Conservation (phyloP, 352 stramenopile genomes). For the Globisporangium orthogonon region DNA sequence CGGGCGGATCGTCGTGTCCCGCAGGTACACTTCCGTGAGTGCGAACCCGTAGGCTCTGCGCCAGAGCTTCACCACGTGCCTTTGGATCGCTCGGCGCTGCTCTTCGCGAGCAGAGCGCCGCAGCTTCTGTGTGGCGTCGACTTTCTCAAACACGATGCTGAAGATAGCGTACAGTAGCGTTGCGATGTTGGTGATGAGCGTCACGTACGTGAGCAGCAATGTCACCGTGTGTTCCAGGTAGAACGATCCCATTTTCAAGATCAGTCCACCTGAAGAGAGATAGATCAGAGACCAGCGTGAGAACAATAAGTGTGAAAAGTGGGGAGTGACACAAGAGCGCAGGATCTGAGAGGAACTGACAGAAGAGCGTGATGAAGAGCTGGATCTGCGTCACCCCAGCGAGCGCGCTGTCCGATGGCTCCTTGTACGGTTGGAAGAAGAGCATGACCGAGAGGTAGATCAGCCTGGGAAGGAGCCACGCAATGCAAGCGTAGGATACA, state of each 20-base stretch:
- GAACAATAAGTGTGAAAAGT: background rate
- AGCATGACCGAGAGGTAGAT: conserved; percentile 74
- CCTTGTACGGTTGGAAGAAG: conserved; percentile 63
- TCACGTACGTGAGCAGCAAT: conserved; percentile 39
- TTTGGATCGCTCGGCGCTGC: conserved; percentile 35
- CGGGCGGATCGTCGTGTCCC: conserved; percentile 25
- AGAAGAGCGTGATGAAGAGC: conserved; percentile 76
- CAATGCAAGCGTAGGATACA: background rate
- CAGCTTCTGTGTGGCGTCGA: conserved; percentile 19
- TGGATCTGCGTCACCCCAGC: conserved; percentile 63
- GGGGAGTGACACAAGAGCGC: background rate
- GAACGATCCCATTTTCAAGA: conserved; percentile 57
- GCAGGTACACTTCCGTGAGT: conserved; percentile 53
- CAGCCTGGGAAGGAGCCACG: conserved; percentile 22
- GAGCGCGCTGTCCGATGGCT: conserved; percentile 54
- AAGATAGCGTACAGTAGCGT: conserved; percentile 43
- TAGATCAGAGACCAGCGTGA: background rate
- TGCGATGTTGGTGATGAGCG: conserved; percentile 43
- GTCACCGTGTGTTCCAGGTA: conserved; percentile 39
- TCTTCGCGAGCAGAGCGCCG: conserved; percentile 31
- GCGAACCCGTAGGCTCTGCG: conserved; percentile 44
- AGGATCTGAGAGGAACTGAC: conserved; percentile 20
- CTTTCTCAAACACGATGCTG: conserved; percentile 61
- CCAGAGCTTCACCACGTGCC: conserved; percentile 51
- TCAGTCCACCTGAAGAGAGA: conserved; percentile 36